Conservation (phyloP, 176 grass and related monocot species). For the Avena insularis region DNA sequence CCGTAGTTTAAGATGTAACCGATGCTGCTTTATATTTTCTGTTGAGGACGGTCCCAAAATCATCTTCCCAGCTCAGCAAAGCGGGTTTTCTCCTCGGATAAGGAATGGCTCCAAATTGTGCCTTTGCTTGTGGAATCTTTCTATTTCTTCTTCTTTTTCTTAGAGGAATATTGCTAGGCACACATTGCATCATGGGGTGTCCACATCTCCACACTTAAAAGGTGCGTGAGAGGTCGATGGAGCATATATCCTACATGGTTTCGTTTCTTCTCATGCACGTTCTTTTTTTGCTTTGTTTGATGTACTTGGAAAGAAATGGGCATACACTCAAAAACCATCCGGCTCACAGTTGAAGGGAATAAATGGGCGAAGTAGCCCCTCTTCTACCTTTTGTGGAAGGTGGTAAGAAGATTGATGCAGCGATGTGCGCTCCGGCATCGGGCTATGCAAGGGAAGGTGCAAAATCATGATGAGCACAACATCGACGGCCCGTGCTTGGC, state of each 20-base stretch:
- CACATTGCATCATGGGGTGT: neutral
- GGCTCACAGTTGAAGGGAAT: neutral
- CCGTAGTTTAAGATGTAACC: neutral
- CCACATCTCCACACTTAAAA: neutral
- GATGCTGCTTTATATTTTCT: neutral
- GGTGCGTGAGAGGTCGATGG: neutral
- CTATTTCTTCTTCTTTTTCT: neutral
- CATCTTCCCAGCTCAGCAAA: conserved; percentile 36
- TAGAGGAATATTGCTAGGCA: conserved; percentile 34
- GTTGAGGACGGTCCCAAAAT: neutral
- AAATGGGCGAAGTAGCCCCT: neutral
- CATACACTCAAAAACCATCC: neutral
- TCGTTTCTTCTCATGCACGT: neutral
- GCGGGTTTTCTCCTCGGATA: neutral
- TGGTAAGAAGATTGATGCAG: too few relatives aligned
- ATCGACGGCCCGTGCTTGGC: too few relatives aligned
- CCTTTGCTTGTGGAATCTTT: conserved; percentile 19
- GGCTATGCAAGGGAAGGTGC: too few relatives aligned
- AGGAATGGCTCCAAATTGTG: neutral
- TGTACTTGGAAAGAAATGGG: neutral
- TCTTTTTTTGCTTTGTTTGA: too few relatives aligned
- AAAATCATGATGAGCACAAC: too few relatives aligned
- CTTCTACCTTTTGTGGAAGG: too few relatives aligned
- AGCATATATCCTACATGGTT: neutral
- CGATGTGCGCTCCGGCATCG: too few relatives aligned